phyloP scores from a whole-genome alignment of 805 yeast species.

The Wickerhamomyces ciferrii region DNA sequence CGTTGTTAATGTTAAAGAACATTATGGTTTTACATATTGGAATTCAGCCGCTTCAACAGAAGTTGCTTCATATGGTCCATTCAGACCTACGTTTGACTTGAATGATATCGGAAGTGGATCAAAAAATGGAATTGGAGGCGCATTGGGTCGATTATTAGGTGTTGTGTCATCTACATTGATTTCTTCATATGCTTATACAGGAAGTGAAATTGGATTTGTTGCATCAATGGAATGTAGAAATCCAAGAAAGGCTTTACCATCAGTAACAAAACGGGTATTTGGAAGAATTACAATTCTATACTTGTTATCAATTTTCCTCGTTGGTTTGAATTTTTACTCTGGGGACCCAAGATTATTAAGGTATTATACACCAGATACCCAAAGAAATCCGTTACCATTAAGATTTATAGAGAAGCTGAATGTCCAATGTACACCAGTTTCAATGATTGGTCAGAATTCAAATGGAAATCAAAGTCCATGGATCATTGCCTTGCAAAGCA shows the following conservation, averaged over 20 bases:
- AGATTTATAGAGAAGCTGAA: constrained; percentile 6
- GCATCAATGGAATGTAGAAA: constrained; percentile 86
- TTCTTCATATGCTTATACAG: constrained; percentile 73
- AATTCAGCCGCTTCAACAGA: constrained; percentile 42
- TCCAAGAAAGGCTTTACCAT: constrained; percentile 72
- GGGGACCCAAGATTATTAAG: constrained; percentile 72
- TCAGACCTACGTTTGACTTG: constrained; percentile 67
- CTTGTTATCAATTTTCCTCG: constrained; percentile 59
- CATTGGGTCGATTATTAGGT: constrained; percentile 55
- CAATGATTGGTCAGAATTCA: not conserved
- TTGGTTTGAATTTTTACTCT: constrained; percentile 67
- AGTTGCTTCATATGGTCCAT: constrained; percentile 55
- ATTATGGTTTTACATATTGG: constrained; percentile 74
- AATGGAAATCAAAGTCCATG: constrained; percentile 49
- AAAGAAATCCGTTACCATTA: constrained; percentile 1
- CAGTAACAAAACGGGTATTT: constrained; percentile 71
- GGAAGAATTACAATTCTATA: constrained; percentile 66
- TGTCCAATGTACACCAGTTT: constrained; percentile 3
- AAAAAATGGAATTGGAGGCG: constrained; percentile 52
- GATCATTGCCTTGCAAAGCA: constrained; percentile 50
- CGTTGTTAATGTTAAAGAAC: constrained; percentile 43
- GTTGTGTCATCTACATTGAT: constrained; percentile 55
- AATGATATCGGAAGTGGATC: constrained; percentile 55
- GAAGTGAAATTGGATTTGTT: constrained; percentile 76
- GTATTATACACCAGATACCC: constrained; percentile 29